Conservation (phyloP, 2,329 filamentous ascomycete species). For the Microdochium bolleyi region DNA sequence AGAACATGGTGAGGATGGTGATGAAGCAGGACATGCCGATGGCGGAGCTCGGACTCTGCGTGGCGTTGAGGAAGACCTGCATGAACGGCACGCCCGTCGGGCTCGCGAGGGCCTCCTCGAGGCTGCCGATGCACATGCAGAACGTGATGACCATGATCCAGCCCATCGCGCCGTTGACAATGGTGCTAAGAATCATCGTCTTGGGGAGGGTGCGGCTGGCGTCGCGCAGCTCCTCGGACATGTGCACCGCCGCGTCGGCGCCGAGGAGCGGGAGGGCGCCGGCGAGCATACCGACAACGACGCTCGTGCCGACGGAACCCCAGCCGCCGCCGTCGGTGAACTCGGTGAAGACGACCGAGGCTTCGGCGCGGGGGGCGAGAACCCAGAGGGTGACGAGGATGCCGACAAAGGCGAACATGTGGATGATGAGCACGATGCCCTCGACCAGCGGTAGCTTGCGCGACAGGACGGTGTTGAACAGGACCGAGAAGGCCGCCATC, state of each 20-base stretch:
- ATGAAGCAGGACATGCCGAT: slow-evolving; percentile 17
- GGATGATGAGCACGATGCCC: slow-evolving; percentile 30
- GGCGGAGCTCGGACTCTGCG: slow-evolving; percentile 8
- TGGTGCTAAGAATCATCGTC: slow-evolving; percentile 22
- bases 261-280: slow-evolving; percentile 26
- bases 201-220: slow-evolving; percentile 23
- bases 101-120: slow-evolving; percentile 1
- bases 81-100: slow-evolving; percentile 19
- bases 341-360: slow-evolving; percentile 34
- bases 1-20: slow-evolving; percentile 14
- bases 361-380: slow-evolving; percentile 19
- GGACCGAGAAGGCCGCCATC: slow-evolving; percentile 26
- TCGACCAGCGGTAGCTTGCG: slow-evolving; percentile 30
- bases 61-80: slow-evolving; percentile 17
- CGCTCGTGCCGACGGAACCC: slow-evolving; percentile 32
- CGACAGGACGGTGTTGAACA: slow-evolving; percentile 32
- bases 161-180: slow-evolving; percentile 10
- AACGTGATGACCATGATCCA: slow-evolving; percentile 13
- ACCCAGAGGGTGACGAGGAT: slow-evolving; percentile 28
- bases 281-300: slow-evolving; percentile 36
- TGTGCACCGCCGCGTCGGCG: slow-evolving; percentile 24
- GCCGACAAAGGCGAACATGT: slow-evolving; percentile 33
- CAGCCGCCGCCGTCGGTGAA: slow-evolving; percentile 41
- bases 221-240: slow-evolving; percentile 29
- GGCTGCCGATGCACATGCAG: slow-evolving; percentile 11